phyloP scores from a whole-genome alignment of 129 eudicot genomes.

The Centaurea solstitialis region DNA sequence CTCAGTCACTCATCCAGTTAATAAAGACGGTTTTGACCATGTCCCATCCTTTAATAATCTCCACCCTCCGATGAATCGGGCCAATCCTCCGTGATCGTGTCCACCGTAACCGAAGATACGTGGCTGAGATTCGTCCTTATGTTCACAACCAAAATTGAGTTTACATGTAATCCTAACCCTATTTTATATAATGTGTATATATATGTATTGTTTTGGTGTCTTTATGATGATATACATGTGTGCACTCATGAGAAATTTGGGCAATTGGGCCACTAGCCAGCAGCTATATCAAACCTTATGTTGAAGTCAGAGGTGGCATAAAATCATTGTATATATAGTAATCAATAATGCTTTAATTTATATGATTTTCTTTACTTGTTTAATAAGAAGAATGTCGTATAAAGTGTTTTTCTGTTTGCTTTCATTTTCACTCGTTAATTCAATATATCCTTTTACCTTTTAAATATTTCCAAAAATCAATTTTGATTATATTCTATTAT shows the following conservation, averaged over 20 bases:
- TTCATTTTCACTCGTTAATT: constrained; percentile 43
- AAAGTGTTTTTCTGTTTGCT: constrained; percentile 53
- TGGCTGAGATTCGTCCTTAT: too few species aligned
- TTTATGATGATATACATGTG: constrained; percentile 6
- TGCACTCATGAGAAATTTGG: constrained; percentile 1
- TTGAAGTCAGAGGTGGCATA: constrained; percentile 31
- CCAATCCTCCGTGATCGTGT: too few species aligned
- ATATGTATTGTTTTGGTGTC: background rate
- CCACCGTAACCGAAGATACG: too few species aligned
- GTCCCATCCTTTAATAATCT: too few species aligned
- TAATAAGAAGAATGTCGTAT: constrained; percentile 36
- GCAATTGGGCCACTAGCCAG: constrained; percentile 24
- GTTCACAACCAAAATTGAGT: too few species aligned
- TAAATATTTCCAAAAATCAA: background rate
- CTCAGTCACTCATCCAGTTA: too few species aligned
- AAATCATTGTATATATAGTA: constrained; percentile 32
- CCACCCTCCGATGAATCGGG: too few species aligned
- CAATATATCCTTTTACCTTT: constrained; percentile 24
- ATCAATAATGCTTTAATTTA: constrained; percentile 29
- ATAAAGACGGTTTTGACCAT: too few species aligned
- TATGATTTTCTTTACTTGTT: constrained; percentile 18
- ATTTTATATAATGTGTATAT: too few species aligned
- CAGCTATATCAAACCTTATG: constrained; percentile 36
- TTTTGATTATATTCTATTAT: background rate
- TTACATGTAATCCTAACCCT: too few species aligned